A percentile compares a stretch with the other conserved stretches of the same genome.
Conservation (phyloP, 768 basidiomycete genomes). For the Multifurca ochricompacta region DNA sequence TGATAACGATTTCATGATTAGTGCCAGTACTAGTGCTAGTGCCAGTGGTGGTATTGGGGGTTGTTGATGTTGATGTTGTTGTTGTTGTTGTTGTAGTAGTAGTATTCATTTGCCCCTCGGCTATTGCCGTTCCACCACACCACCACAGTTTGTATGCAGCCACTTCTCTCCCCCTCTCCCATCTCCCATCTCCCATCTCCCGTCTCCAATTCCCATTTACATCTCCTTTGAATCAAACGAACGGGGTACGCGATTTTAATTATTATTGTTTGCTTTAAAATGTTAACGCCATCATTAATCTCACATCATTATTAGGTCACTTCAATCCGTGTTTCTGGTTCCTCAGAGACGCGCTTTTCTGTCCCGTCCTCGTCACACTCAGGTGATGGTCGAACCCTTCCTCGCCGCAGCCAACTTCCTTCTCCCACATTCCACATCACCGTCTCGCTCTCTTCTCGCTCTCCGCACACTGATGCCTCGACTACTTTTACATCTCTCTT, state of each 20-base stretch:
- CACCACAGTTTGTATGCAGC: too few species aligned
- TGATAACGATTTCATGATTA: constrained; percentile 50
- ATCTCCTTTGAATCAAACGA: too few species aligned
- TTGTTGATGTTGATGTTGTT: too few species aligned
- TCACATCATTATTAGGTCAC: neutral
- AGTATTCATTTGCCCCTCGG: neutral
- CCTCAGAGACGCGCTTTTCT: neutral
- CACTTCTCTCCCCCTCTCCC: neutral
- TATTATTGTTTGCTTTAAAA: too few species aligned
- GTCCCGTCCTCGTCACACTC: neutral
- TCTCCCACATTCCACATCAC: constrained; percentile 10
- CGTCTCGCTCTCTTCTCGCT: constrained; percentile 5
- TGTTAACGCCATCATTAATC: too few species aligned
- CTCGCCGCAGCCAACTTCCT: constrained; percentile 15
- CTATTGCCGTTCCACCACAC: too few species aligned
- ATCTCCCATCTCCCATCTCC: too few species aligned
- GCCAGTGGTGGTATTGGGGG: too few species aligned
- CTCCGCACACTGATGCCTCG: constrained; percentile 1
- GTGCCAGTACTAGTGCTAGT: neutral
- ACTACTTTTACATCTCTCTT: neutral
- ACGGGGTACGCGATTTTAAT: too few species aligned
- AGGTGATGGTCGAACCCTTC: constrained; percentile 19
- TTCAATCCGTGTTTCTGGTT: neutral
- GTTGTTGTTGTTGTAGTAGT: too few species aligned
- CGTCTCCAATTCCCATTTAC: too few species aligned